These are phyloP conservation scores for Acacia melanoxylon DNA, from an alignment of 306 rosid genomes.

Conservation along the genomic window DNA sequence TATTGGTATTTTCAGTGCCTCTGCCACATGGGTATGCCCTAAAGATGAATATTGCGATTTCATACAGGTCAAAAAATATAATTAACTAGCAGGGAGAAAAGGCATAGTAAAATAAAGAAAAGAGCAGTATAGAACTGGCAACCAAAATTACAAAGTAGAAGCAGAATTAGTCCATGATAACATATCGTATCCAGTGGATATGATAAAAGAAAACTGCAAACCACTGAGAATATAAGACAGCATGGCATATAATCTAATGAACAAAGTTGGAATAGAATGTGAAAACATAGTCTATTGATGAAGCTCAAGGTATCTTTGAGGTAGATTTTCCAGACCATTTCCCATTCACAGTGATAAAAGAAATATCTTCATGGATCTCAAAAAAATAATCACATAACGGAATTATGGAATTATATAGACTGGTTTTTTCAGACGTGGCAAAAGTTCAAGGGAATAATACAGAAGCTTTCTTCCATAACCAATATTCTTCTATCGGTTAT, in stretches of 20 bases:
- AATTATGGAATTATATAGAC: background rate
- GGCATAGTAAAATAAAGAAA: background rate
- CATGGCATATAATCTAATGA: background rate
- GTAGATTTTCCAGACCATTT: background rate
- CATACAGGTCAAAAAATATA: constrained; percentile 1
- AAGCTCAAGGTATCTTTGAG: background rate
- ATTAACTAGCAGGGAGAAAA: constrained; percentile 2
- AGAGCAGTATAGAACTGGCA: background rate
- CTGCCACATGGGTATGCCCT: constrained; percentile 99
- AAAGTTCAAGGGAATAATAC: background rate
- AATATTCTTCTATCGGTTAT: background rate
- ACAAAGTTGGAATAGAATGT: background rate
- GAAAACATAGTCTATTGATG: background rate
- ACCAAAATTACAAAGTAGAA: constrained; percentile 21
- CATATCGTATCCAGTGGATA: background rate
- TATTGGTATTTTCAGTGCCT: constrained; percentile 88
- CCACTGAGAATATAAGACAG: background rate
- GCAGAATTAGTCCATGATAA: background rate
- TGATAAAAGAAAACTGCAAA: background rate
- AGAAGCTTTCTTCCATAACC: background rate
- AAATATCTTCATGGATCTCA: background rate
- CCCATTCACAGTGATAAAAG: background rate
- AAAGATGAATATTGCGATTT: constrained; percentile 36
- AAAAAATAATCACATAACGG: background rate
- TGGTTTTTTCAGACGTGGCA: background rate